A percentile compares a stretch with the other conserved stretches of the same genome.
These are phyloP conservation scores for Coniferiporia sulphurascens DNA, from an alignment of 1,284 basidiomycete species.

Conservation along the genomic window DNA sequence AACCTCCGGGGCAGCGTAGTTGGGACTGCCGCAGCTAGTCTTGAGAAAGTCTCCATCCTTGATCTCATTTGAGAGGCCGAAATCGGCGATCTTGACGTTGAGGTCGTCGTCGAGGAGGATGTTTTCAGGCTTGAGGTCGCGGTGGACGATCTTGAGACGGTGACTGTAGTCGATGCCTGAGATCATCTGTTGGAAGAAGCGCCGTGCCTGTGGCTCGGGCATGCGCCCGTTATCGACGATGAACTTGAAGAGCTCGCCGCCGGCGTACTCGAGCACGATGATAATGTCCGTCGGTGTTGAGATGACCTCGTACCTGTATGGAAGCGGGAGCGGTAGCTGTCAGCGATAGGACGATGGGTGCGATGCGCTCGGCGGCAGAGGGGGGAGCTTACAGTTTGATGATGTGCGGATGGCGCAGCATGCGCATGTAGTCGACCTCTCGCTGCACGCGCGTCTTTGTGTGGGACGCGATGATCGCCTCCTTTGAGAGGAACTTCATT, in stretches of 20 bases:
- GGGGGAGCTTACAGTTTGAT: slow-evolving; percentile 77
- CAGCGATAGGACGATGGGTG: too few species aligned
- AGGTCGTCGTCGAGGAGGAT: slow-evolving; percentile 72
- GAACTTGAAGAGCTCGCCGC: slow-evolving; percentile 93
- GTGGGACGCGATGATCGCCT: slow-evolving; percentile 87
- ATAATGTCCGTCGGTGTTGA: slow-evolving; percentile 91
- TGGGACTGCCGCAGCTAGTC: slow-evolving; percentile 93
- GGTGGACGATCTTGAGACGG: slow-evolving; percentile 90
- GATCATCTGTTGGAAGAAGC: slow-evolving; percentile 96
- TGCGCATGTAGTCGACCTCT: slow-evolving; percentile 93
- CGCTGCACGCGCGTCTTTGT: slow-evolving; percentile 90
- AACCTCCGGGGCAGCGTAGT: slow-evolving; percentile 95
- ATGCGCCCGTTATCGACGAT: slow-evolving; percentile 88
- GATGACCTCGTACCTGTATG: slow-evolving; percentile 86
- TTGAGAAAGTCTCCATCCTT: slow-evolving; percentile 92
- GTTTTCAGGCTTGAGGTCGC: slow-evolving; percentile 95
- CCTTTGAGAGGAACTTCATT: slow-evolving; percentile 97
- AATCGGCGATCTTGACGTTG: slow-evolving; percentile 94
- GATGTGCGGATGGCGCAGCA: slow-evolving; percentile 90
- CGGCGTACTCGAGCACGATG: slow-evolving; percentile 92
- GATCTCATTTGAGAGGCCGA: slow-evolving; percentile 91
- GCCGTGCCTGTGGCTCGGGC: slow-evolving; percentile 77
- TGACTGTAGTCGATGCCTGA: slow-evolving; percentile 95
- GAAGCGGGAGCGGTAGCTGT: too few species aligned
- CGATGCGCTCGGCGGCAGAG: slow-evolving; percentile 4